These are phyloP conservation scores for Pyrenopolyporus hunteri DNA, from an alignment of 495 filamentous ascomycete genomes.

Conservation along the genomic window DNA sequence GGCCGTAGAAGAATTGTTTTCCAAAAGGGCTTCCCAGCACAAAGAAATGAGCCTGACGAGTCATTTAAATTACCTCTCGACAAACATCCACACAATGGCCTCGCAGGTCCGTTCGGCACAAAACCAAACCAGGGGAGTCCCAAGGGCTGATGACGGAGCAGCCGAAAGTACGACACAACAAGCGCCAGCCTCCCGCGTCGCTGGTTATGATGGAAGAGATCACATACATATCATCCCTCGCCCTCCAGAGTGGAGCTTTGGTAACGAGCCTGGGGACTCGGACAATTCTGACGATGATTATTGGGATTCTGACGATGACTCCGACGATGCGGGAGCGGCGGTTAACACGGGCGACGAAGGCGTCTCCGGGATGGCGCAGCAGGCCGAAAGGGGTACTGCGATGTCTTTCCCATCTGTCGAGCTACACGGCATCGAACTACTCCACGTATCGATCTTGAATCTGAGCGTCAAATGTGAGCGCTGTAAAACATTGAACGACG, in stretches of 20 bases:
- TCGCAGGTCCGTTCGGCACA: constrained; percentile 48
- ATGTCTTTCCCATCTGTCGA: constrained; percentile 84
- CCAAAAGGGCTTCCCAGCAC: constrained; percentile 60
- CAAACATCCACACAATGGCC: constrained; percentile 74
- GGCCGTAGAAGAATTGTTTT: constrained; percentile 69
- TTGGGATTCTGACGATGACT: constrained; percentile 47
- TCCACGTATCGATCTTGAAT: constrained; percentile 72
- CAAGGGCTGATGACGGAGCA: not conserved
- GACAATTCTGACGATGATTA: constrained; percentile 47
- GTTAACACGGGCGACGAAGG: constrained; percentile 48
- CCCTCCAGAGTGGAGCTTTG: constrained; percentile 78
- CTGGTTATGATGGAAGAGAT: constrained; percentile 53
- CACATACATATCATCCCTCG: constrained; percentile 80
- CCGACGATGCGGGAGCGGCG: constrained; percentile 48
- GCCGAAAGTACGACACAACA: constrained; percentile 5
- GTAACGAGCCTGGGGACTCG: constrained; percentile 52
- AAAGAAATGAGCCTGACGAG: constrained; percentile 70
- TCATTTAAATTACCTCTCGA: constrained; percentile 76
- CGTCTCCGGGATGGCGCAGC: constrained; percentile 49
- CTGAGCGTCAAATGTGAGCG: constrained; percentile 82
- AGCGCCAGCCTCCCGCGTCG: constrained; percentile 7
- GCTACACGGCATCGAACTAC: constrained; percentile 79
- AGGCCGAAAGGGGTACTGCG: constrained; percentile 68
- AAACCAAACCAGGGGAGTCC: constrained; percentile 6
- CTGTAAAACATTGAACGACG: constrained; percentile 78